Evolutionary conservation across 2,329 filamentous ascomycete genomes (phyloP).

Genomic region (Pseudogymnoascus sp.): DNA sequence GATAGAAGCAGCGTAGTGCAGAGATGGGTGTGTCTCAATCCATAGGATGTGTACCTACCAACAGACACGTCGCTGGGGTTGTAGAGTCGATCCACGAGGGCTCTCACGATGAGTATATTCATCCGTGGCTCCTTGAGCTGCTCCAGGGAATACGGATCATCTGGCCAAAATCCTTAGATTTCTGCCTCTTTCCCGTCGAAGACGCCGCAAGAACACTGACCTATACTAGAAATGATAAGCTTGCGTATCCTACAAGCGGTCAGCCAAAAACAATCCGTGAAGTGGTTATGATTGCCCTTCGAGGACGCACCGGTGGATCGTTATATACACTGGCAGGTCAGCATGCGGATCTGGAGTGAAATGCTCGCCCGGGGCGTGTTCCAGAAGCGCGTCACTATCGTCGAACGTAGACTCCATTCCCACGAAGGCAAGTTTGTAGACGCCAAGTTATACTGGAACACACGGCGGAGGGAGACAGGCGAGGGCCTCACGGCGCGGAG

Average conservation of each 20-base stretch:
- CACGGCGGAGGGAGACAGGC: neutral
- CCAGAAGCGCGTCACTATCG: neutral
- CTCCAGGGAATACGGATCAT: slow-evolving; percentile 60
- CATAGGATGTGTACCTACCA: slow-evolving; percentile 34
- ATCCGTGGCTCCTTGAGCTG: slow-evolving; percentile 74
- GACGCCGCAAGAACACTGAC: slow-evolving; percentile 33
- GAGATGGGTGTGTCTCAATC: neutral
- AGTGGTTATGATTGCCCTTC: neutral
- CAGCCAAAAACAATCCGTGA: neutral
- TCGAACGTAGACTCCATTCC: neutral
- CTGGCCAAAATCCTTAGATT: slow-evolving; percentile 25
- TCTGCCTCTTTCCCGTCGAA: neutral
- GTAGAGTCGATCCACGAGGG: slow-evolving; percentile 76
- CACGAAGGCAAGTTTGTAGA: neutral
- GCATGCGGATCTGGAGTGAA: slow-evolving; percentile 17
- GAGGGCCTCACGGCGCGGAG: neutral
- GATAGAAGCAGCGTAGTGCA: neutral
- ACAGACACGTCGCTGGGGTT: slow-evolving; percentile 72
- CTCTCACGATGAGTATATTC: slow-evolving; percentile 70
- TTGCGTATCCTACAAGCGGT: slow-evolving; percentile 40
- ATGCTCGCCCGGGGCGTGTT: neutral
- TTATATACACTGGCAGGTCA: slow-evolving; percentile 63
- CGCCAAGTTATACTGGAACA: too few species aligned
- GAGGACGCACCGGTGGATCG: slow-evolving; percentile 52
- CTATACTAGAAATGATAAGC: slow-evolving; percentile 54